Conservation (phyloP, 139 green algal genomes). For the Micractinium conductrix region DNA sequence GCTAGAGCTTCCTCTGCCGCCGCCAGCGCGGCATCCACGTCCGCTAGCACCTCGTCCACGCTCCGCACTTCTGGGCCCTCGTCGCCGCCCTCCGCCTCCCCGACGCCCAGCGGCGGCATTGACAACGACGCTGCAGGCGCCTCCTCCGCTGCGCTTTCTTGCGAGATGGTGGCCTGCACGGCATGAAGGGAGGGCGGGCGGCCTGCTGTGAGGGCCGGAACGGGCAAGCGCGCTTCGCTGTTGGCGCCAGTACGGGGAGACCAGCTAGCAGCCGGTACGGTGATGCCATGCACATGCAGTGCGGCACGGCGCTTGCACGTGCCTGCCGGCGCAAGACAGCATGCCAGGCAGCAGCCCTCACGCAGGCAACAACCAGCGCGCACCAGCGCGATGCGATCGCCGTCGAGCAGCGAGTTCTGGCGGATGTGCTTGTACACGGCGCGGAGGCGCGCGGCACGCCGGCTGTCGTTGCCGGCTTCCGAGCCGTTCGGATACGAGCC, state of each 20-base stretch:
- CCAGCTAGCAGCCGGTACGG: too few species aligned
- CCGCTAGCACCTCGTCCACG: constrained; percentile 22
- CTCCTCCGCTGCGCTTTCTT: constrained; percentile 24
- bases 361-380: too few species aligned
- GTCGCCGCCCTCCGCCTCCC: background rate
- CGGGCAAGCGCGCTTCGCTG: too few species aligned
- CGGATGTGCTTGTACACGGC: constrained; percentile 28
- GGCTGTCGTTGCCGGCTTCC: background rate
- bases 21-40: constrained; percentile 18
- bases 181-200: background rate
- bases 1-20: constrained; percentile 1
- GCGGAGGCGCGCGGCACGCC: constrained; percentile 5
- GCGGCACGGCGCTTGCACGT: too few species aligned
- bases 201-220: too few species aligned
- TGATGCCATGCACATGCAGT: too few species aligned
- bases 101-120: background rate
- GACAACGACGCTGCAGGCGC: background rate
- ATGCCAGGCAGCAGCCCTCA: too few species aligned
- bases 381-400: constrained; percentile 2
- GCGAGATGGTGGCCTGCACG: constrained; percentile 13
- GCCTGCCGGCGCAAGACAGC: too few species aligned
- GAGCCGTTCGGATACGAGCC: background rate
- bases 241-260: too few species aligned
- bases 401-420: background rate
- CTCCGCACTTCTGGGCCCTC: background rate